Conservation (phyloP, 2,329 filamentous ascomycete species). For the Domatiomyces catenatus region DNA sequence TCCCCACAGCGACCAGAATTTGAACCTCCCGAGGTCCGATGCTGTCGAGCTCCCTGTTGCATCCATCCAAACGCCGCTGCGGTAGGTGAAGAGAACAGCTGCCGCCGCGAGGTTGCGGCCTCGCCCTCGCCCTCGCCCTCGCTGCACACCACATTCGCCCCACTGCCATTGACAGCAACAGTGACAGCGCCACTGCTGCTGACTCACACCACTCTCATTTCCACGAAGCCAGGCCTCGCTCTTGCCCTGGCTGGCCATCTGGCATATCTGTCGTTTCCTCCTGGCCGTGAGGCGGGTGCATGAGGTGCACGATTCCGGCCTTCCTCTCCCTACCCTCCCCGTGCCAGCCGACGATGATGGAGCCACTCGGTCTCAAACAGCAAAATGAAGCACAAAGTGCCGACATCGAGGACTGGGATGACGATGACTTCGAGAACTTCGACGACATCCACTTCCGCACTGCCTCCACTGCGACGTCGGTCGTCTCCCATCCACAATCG, state of each 20-base stretch:
- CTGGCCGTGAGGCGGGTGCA: not conserved
- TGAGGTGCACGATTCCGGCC: not conserved
- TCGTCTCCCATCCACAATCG: constrained; percentile 26
- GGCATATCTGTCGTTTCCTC: not conserved
- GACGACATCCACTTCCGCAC: constrained; percentile 32
- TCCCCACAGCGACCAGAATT: not conserved
- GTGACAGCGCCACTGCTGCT: too few species aligned
- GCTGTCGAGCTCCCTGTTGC: not conserved
- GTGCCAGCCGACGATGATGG: constrained; percentile 21
- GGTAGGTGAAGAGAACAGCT: not conserved
- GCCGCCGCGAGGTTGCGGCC: not conserved
- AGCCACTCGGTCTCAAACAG: constrained; percentile 22
- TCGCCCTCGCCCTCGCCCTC: not conserved
- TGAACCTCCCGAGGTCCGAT: not conserved
- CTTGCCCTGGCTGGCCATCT: not conserved
- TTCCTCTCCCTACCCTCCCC: not conserved
- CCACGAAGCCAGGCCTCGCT: not conserved
- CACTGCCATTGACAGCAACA: too few species aligned
- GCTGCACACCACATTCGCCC: too few species aligned
- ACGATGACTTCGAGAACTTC: constrained; percentile 34
- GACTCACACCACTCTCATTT: not conserved
- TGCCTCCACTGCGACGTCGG: constrained; percentile 30
- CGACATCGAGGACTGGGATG: constrained; percentile 35
- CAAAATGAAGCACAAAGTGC: constrained; percentile 23
- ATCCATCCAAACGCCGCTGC: not conserved